Base-by-base conservation (phyloP, 169 alveolate genomes). In the Plasmodium coatneyi region DNA sequence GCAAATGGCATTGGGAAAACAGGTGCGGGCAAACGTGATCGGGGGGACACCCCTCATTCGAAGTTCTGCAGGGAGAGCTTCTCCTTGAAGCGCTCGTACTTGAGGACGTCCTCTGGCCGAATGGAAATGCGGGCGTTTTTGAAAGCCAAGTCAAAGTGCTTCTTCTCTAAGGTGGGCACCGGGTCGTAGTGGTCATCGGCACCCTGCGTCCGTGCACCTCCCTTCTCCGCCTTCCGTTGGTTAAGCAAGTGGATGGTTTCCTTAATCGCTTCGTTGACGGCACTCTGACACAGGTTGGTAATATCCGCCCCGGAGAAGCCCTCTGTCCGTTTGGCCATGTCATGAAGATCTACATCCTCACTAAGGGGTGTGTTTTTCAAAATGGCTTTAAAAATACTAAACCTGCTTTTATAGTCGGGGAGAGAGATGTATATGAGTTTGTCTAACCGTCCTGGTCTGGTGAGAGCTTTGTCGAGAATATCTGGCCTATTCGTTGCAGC, bases 401-500 rank as follows among this genome's bases (percentile, higher is more conserved):
- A 98, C 90, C 99, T 96, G 74, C 99, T 97, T 94, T 98, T 98
- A 92, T 96, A 89, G 92, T 98, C 99, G 10, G 99, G 99, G 25
- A 98, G 92, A n/a, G 99, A 98, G 78, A 98, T 98, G 92, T 98
- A 98, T 74, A 98, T 98, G 34, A 98, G 96, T 90, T 98, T 96
- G 95, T 98, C 99, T 34, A 98, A 92, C 70, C 99, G 74, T 43
- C 99, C 99, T 12, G 99, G 99, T 96, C 99, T 97, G 80, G 98
- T 95, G 60, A 98, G 92, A 34, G 99, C 99, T 74, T 97, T 98
- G 94, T 98, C 99, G 14, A 98, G 93, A 22, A 98, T 97, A 86
- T 98, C 99, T 19, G 99, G 99, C 92, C 99, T 71, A 83, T 98
- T 98, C 16, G 99, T 98, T 6, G 99, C 99, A 1, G 99, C 99